These are phyloP conservation scores for Plasmodium cynomolgi DNA, from an alignment of 169 alveolate genomes.

Conservation along the genomic window DNA sequence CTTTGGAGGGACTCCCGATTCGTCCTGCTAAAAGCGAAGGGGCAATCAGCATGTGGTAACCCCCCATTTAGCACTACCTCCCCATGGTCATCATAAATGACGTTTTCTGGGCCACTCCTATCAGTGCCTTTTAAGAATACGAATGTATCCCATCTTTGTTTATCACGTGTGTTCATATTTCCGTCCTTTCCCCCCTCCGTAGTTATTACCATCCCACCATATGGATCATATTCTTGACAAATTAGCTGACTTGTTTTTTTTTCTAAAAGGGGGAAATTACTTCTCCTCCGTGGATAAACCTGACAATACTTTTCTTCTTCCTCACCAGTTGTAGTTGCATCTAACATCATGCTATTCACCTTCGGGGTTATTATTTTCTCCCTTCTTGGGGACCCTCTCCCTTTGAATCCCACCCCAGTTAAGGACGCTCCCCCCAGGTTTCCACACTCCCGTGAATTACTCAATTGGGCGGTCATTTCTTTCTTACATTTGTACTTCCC, in stretches of 20 bases:
- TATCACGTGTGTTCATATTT: not conserved
- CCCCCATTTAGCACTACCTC: not conserved
- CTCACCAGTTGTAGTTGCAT: not conserved
- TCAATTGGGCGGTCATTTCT: not conserved
- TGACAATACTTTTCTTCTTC: not conserved
- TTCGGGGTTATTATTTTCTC: not conserved
- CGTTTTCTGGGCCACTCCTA: not conserved
- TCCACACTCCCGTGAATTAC: not conserved
- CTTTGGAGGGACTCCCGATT: not conserved
- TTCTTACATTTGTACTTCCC: not conserved
- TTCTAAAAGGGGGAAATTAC: not conserved
- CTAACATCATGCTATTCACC: not conserved
- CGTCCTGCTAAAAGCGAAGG: not conserved
- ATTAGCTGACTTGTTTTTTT: not conserved
- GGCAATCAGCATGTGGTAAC: not conserved
- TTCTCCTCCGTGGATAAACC: not conserved
- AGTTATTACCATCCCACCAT: not conserved
- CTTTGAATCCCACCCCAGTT: not conserved
- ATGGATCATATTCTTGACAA: not conserved
- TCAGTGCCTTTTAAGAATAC: not conserved
- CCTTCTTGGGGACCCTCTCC: not conserved
- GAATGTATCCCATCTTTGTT: not conserved
- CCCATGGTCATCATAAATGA: not conserved
- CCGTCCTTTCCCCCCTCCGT: not conserved
- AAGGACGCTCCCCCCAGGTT: not conserved